These are phyloP conservation scores for Boletus sp. DNA, from an alignment of 768 basidiomycete species.

Conservation along the genomic window DNA sequence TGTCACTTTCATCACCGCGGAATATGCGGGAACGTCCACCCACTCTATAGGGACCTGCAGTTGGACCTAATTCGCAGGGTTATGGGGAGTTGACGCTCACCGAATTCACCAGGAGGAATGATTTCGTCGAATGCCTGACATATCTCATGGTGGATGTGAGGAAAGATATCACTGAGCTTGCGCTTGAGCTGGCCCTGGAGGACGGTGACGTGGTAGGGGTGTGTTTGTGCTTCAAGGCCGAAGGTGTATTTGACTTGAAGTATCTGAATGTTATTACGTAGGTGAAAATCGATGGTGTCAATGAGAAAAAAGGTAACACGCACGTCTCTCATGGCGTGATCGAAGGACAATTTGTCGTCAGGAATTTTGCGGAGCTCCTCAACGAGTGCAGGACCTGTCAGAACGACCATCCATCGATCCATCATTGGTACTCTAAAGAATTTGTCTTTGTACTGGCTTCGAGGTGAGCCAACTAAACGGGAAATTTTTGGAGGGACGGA, in stretches of 20 bases:
- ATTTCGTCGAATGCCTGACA: slow-evolving; percentile 29
- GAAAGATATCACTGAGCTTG: slow-evolving; percentile 34
- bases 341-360: slow-evolving; percentile 45
- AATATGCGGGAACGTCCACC: slow-evolving; percentile 27
- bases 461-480: slow-evolving; percentile 14
- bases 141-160: slow-evolving; percentile 36
- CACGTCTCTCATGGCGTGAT: slow-evolving; percentile 41
- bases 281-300: slow-evolving; percentile 5
- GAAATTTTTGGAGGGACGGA: slow-evolving; percentile 10
- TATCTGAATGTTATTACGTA: slow-evolving; percentile 29
- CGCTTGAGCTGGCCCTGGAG: slow-evolving; percentile 33
- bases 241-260: slow-evolving; percentile 40
- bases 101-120: slow-evolving; percentile 20
- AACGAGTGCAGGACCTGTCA: slow-evolving; percentile 40
- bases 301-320: slow-evolving; percentile 8
- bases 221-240: slow-evolving; percentile 32
- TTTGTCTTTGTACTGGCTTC: slow-evolving; percentile 28
- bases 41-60: slow-evolving; percentile 24
- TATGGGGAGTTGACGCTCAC: slow-evolving; percentile 12
- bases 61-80: slow-evolving; percentile 12
- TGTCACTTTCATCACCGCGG: slow-evolving; percentile 31
- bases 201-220: slow-evolving; percentile 37
- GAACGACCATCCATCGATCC: slow-evolving; percentile 46
- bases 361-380: slow-evolving; percentile 52
- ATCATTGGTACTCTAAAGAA: slow-evolving; percentile 46